Conservation (phyloP, 352 stramenopile species). For the Pythium coloratum region DNA sequence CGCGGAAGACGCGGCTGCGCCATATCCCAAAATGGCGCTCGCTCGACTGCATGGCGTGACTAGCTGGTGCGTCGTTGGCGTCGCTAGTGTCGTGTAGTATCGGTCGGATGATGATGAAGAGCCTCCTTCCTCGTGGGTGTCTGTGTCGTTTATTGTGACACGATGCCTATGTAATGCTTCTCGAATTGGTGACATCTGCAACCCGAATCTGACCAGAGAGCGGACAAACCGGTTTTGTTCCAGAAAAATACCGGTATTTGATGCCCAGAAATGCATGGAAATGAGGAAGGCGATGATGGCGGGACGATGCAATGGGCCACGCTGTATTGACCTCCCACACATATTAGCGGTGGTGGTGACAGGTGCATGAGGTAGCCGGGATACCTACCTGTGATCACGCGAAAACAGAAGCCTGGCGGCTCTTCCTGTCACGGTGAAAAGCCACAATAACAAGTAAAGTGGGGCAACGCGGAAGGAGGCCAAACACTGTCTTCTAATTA, state of each 20-base stretch:
- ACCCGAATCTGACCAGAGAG: not conserved
- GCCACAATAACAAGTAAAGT: not conserved
- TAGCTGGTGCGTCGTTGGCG: too few species aligned
- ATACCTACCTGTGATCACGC: too few species aligned
- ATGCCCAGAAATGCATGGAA: not conserved
- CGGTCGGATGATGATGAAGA: not conserved
- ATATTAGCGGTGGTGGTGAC: too few species aligned
- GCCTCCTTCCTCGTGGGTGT: not conserved
- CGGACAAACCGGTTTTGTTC: constrained; percentile 5
- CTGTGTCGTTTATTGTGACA: not conserved
- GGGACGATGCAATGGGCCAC: not conserved
- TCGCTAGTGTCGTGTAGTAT: not conserved
- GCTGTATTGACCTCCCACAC: not conserved
- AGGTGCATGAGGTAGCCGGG: too few species aligned
- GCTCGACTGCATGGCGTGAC: constrained; percentile 8
- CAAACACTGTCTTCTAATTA: constrained; percentile 26
- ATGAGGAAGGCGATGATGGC: too few species aligned
- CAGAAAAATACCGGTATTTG: not conserved
- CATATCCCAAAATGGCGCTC: constrained; percentile 70
- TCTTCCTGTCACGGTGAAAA: not conserved
- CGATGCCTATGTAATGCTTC: constrained; percentile 7
- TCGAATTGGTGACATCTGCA: constrained; percentile 8
- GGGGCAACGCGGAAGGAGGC: not conserved
- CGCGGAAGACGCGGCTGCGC: constrained; percentile 65
- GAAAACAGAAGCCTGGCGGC: not conserved